Evolutionary conservation across 345 rosid species (phyloP).

Genomic region (Brassica napus): DNA sequence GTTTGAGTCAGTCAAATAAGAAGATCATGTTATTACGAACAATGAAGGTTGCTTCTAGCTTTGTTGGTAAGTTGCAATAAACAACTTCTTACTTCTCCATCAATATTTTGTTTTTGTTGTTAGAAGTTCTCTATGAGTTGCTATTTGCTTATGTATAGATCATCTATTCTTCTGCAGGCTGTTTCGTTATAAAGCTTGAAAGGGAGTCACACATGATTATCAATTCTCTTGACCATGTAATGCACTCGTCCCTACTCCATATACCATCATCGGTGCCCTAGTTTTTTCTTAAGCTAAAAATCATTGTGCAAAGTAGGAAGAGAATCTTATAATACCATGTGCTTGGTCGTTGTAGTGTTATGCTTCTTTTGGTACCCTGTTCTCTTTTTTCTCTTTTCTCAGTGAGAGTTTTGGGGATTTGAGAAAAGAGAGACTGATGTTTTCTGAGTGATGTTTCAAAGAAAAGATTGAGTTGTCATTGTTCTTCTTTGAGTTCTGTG

Average conservation of each 20-base stretch:
- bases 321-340: slow-evolving; percentile 30
- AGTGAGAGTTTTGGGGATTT: slow-evolving; percentile 34
- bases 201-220: slow-evolving; percentile 43
- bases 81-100: neutral
- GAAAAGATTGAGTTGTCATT: slow-evolving; percentile 37
- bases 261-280: neutral
- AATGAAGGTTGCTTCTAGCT: neutral
- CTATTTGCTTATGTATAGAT: neutral
- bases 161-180: slow-evolving; percentile 19
- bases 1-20: neutral
- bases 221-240: slow-evolving; percentile 2
- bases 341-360: slow-evolving; percentile 33
- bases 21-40: neutral
- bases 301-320: slow-evolving; percentile 18
- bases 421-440: slow-evolving; percentile 17
- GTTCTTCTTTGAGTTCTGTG: slow-evolving; percentile 42
- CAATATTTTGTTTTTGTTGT: neutral
- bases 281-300: neutral
- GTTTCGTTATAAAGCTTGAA: slow-evolving; percentile 32
- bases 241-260: neutral
- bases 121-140: neutral
- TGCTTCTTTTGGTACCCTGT: slow-evolving; percentile 23
- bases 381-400: slow-evolving; percentile 19
- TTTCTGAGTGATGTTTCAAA: slow-evolving; percentile 23
- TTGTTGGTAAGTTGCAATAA: neutral